A percentile compares a stretch with the other conserved stretches of the same genome.
Evolutionary conservation across 331 rosid species (phyloP).

Genomic region (Acacia pycnantha): DNA sequence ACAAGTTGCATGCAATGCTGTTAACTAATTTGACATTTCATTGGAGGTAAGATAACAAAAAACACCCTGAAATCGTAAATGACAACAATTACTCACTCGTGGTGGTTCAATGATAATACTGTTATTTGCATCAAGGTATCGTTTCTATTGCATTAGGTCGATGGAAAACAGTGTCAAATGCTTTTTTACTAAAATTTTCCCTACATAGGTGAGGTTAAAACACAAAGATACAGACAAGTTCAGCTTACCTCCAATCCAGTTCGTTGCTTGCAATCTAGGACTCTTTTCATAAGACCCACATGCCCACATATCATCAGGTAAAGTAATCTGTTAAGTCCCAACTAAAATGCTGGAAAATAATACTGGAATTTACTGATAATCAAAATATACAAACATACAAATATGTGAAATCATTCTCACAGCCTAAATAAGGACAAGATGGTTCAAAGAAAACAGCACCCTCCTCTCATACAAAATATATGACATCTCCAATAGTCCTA

Average conservation of each 20-base stretch:
- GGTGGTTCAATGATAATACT: constrained; percentile 52
- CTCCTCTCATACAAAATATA: no score
- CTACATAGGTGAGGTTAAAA: background rate
- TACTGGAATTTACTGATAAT: no score
- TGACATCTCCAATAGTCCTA: no score
- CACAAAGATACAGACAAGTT: constrained; percentile 17
- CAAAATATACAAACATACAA: no score
- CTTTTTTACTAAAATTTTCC: background rate
- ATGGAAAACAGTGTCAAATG: constrained; percentile 16
- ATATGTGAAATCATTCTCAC: no score
- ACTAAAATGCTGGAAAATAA: no score
- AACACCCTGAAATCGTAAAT: constrained; percentile 16
- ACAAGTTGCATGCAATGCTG: constrained; percentile 1
- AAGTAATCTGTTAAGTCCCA: background rate
- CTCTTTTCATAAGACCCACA: constrained; percentile 59
- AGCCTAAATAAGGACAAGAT: no score
- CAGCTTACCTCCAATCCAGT: constrained; percentile 53
- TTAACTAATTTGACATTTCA: background rate
- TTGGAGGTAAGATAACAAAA: constrained; percentile 5
- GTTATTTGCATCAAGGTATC: constrained; percentile 51
- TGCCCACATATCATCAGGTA: constrained; percentile 80
- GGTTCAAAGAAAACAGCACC: no score
- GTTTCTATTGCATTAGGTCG: constrained; percentile 52
- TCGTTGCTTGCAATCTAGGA: constrained; percentile 64
- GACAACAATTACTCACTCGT: constrained; percentile 55